A percentile compares a stretch with the other conserved stretches of the same genome.
phyloP scores from a whole-genome alignment of 345 rosid species.

The Citrus inodora region DNA sequence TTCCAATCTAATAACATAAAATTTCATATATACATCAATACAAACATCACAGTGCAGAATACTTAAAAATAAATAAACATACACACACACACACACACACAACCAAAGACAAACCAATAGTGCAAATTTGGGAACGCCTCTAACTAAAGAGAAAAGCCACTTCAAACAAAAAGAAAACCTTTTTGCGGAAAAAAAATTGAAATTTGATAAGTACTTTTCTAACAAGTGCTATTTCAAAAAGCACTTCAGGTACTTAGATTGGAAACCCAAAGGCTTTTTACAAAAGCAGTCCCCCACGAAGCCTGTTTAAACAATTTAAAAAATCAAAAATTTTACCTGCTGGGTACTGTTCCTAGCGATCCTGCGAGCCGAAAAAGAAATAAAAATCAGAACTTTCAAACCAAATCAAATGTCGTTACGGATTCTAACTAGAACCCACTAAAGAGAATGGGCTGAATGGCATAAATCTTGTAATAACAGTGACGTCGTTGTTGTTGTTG shows the following conservation, averaged over 20 bases:
- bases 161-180: not conserved
- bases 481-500: not conserved
- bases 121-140: not conserved
- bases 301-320: not conserved
- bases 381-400: not conserved
- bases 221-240: not conserved
- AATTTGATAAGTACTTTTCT: not conserved
- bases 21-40: not conserved
- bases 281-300: not conserved
- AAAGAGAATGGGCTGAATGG: not conserved
- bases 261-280: not conserved
- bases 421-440: not conserved
- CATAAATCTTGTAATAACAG: not conserved
- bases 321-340: constrained; percentile 44
- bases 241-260: not conserved
- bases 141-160: not conserved
- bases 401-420: not conserved
- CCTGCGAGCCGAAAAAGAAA: constrained; percentile 32
- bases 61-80: too few relatives aligned
- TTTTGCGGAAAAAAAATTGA: not conserved
- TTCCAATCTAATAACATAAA: constrained; percentile 50
- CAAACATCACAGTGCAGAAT: not conserved
- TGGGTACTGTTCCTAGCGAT: constrained; percentile 43
- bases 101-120: not conserved
- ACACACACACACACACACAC: too few relatives aligned